Base-by-base conservation (phyloP, 352 stramenopile genomes). In the Blastocystis sp. region DNA sequence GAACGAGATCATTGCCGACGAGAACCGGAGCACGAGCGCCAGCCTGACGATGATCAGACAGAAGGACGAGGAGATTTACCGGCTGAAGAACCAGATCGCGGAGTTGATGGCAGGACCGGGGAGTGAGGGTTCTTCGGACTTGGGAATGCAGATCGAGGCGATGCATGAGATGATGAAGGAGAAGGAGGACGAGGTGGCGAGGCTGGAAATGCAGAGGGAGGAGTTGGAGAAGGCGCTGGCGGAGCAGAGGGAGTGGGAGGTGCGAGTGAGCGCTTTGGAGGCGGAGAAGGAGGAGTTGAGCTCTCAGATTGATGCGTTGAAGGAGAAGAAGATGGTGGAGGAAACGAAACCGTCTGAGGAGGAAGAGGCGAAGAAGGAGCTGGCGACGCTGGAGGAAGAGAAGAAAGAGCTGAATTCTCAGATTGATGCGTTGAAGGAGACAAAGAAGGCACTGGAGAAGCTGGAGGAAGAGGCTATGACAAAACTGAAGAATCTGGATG, bases 81-180 rank as follows among this genome's bases (percentile, higher is more conserved):
- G n/a, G 17, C 57, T 84, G 34, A 65, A 84, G 38, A 84, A 68
- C 45, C 48, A 57, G 34, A n/a, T 84, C 1, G 54, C 45, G 64
- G 74, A 66, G 11, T 24, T 45, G 45, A 24, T 59, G 34, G 11
- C 42, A 11, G 45, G 38, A 7, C 14, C 10, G 14, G 70, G 65
- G 48, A 42, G 40, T 42, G 64, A 74, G 64, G 64, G 43, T 9
- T 7, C 40, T 21, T n/a, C 28, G 28, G 17, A 74, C 4, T 19
- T 74, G 40, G n/a, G n/a, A 9, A 21, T 45, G 42, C 7, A 42
- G 40, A 48, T 74, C 4, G 64, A 74, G 42, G 64, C 19, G 64
- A 74, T 74, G 64, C 64, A 74, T 74, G 64, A 42, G 21, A 74
- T 74, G 64, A 74, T 74, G 64, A 28, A 28, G 4, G 64, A 74